phyloP scores from a whole-genome alignment of 208 protist genomes.

The Crithidia sp. region DNA sequence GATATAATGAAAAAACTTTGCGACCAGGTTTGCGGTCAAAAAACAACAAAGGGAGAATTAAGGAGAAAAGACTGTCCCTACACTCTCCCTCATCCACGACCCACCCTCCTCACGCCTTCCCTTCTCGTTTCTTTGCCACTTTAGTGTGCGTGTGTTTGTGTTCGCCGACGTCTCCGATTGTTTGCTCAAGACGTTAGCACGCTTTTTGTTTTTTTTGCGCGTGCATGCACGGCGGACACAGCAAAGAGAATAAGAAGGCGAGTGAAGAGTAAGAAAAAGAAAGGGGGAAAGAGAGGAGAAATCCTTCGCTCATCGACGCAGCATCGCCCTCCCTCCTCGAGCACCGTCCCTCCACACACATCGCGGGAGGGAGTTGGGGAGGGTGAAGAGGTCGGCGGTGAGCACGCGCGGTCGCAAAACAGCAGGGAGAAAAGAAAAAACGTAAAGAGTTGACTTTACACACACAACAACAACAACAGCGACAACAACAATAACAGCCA shows the following conservation, averaged over 20 bases:
- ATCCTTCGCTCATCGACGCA: not conserved
- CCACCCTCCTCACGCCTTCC: not conserved
- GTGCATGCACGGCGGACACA: too few relatives aligned
- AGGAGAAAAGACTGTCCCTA: not conserved
- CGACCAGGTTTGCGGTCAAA: slow-evolving; percentile 14
- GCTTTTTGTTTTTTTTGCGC: not conserved
- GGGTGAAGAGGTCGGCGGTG: not conserved
- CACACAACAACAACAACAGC: not conserved
- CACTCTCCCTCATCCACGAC: not conserved
- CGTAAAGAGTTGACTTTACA: not conserved
- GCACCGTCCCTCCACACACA: too few relatives aligned
- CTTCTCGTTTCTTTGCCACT: too few relatives aligned
- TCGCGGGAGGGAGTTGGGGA: too few relatives aligned
- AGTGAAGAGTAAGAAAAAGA: not conserved
- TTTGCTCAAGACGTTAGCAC: not conserved
- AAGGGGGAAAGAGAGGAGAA: not conserved
- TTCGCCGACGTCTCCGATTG: not conserved
- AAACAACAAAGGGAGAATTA: slow-evolving; percentile 3
- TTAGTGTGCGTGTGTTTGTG: too few relatives aligned
- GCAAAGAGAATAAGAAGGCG: too few relatives aligned
- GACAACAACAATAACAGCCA: too few relatives aligned
- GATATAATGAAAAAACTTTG: slow-evolving; percentile 10
- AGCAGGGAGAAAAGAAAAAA: not conserved
- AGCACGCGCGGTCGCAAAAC: not conserved
- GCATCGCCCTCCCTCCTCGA: too few relatives aligned